Base-by-base conservation (phyloP, 371 early-diverging fungal species). In the Capniomyces stellatus region DNA sequence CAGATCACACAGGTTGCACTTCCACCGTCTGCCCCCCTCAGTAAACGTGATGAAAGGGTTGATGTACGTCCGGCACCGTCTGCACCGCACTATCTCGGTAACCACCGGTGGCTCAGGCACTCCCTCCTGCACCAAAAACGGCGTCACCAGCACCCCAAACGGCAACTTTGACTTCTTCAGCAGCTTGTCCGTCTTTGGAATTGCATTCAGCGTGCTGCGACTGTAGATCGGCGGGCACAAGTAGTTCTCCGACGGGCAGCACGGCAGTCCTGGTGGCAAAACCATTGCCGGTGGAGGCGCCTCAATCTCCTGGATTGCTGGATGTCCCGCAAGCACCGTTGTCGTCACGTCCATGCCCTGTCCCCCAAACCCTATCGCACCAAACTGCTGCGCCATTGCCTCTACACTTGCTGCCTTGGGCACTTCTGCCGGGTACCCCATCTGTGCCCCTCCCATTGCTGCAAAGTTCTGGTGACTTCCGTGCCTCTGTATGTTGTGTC, bases 21-120 rank as follows among this genome's bases (percentile, higher is more conserved):
- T 71, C 61, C 82, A 95, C 54, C 78, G 79, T 43, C 85, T 75
- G 2, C 98, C 97, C 1, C 90, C 93, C 29, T 88, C 82, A 4
- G 78, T 76, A 59, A 87, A 96, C 29, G 65, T 67, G 63, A 89
- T 83, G 71, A 76, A 80, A 3, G 91, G 89, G 67, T 96, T 96
- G 58, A 95, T 75, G 58, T 98, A 98, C 0, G 82, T 89, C 54
- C 84, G 82, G 76, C 98, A 98, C 1, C 94, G 81, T 24, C 69
- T 63, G 63, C 98, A 98, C 23, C 98, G 79, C 3, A 93, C 90
- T 0, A 85, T 74, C 44, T 82, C 82, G 25, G 94, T 70, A 1
- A 85, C 83, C 12, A 77, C 76, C 65, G 92, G 91, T 6, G 77
- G 75, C 18, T 76, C 63, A 19, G 78, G 79, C 25, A 85, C 65